phyloP scores from a whole-genome alignment of 768 basidiomycete genomes.

The Boletellus sp. region DNA sequence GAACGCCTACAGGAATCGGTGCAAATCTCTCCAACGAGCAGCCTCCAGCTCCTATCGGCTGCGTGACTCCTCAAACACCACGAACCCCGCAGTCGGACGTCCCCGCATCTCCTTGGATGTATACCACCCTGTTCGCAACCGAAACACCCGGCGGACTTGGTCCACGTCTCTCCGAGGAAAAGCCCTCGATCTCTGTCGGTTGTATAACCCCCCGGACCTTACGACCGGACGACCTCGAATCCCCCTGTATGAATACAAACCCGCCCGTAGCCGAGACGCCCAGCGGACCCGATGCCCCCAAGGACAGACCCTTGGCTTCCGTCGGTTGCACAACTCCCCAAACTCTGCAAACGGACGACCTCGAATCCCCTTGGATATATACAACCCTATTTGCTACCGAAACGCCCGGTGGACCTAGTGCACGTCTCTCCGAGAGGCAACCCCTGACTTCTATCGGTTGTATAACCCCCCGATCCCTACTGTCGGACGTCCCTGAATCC shows the following conservation, averaged over 20 bases:
- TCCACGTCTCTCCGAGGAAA: neutral
- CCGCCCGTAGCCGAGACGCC: neutral
- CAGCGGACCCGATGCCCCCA: neutral
- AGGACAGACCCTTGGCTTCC: conserved; percentile 2
- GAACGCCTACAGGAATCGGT: too few relatives aligned
- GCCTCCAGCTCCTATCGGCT: too few relatives aligned
- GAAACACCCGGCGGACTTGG: neutral
- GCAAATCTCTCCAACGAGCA: too few relatives aligned
- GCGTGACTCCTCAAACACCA: too few relatives aligned
- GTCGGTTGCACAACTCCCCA: conserved; percentile 12
- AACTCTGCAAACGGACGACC: neutral
- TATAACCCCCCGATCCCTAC: conserved; percentile 6
- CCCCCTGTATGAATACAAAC: too few relatives aligned
- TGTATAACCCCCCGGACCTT: too few relatives aligned
- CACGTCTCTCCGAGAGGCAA: neutral
- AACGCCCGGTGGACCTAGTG: too few relatives aligned
- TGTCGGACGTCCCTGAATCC: conserved; percentile 4
- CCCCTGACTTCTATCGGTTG: conserved; percentile 9
- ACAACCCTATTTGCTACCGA: neutral
- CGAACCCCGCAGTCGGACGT: neutral
- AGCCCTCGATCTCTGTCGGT: too few relatives aligned
- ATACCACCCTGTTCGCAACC: neutral
- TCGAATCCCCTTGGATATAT: conserved; percentile 12
- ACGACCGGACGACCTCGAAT: too few relatives aligned
- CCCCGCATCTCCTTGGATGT: too few relatives aligned